Evolutionary conservation across 257 asterid species (phyloP).

Genomic region (Craterostigma plantagineum): DNA sequence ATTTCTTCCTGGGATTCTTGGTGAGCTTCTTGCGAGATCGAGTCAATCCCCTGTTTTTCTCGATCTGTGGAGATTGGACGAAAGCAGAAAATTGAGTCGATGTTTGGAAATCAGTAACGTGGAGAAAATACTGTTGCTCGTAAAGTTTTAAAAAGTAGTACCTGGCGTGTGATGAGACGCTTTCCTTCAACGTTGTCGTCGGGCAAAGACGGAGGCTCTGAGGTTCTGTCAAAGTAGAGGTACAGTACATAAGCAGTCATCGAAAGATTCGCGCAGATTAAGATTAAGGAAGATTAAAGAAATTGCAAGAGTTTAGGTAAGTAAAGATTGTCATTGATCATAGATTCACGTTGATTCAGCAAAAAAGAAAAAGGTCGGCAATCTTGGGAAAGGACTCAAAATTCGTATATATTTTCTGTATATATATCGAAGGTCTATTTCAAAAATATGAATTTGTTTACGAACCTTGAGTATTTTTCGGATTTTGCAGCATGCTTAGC

Average conservation of each 20-base stretch:
- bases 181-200: slow-evolving; percentile 53
- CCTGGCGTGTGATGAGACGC: slow-evolving; percentile 57
- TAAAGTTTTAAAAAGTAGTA: slow-evolving; percentile 9
- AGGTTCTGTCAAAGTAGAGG: slow-evolving; percentile 39
- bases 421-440: too few relatives aligned
- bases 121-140: neutral
- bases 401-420: too few relatives aligned
- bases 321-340: too few relatives aligned
- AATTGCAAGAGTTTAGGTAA: neutral
- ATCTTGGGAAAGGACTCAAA: too few relatives aligned
- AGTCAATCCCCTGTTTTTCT: slow-evolving; percentile 82
- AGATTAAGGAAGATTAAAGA: neutral
- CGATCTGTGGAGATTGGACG: slow-evolving; percentile 28
- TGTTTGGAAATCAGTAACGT: neutral
- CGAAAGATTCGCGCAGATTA: neutral
- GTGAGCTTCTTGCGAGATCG: slow-evolving; percentile 62
- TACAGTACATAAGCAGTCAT: neutral
- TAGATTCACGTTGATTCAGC: neutral
- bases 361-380: too few relatives aligned
- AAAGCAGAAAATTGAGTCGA: neutral
- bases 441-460: neutral
- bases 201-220: slow-evolving; percentile 18
- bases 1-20: slow-evolving; percentile 85
- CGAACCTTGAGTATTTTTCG: slow-evolving; percentile 58
- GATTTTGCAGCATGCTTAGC: slow-evolving; percentile 67